Percentiles rank a stretch among this genome's conserved stretches.
phyloP scores from a whole-genome alignment of 768 basidiomycete species.

The Flagelloscypha sp. region DNA sequence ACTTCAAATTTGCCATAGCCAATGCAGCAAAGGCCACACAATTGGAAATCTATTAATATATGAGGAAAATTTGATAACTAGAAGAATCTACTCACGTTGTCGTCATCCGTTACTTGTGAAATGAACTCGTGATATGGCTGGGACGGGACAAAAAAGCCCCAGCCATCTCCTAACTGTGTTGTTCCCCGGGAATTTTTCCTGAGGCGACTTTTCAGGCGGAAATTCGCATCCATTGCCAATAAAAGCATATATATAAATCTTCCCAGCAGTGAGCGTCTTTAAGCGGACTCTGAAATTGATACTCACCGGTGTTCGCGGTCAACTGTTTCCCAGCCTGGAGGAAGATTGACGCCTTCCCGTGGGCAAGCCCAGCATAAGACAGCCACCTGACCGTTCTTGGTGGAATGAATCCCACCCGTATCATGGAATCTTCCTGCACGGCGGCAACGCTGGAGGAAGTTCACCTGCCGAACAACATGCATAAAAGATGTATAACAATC shows the following conservation, averaged over 20 bases:
- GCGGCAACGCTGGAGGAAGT: constrained; percentile 10
- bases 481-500: constrained; percentile 7
- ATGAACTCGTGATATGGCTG: constrained; percentile 9
- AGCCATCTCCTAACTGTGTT: constrained; percentile 6
- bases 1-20: constrained; percentile 15
- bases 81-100: constrained; percentile 1
- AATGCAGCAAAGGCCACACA: constrained; percentile 21
- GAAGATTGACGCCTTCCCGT: constrained; percentile 8
- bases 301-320: constrained; percentile 9
- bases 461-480: constrained; percentile 11
- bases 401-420: constrained; percentile 9
- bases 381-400: constrained; percentile 15
- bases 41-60: constrained; percentile 1
- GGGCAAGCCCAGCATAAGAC: constrained; percentile 11
- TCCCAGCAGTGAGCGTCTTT: too few relatives aligned
- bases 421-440: constrained; percentile 18
- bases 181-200: not conserved
- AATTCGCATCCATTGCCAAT: constrained; percentile 14
- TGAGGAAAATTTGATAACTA: not conserved
- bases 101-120: not conserved
- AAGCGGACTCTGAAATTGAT: not conserved
- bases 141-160: constrained; percentile 6
- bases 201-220: constrained; percentile 10
- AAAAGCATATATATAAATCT: constrained; percentile 13
- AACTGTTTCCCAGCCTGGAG: constrained; percentile 7